Conservation (phyloP, 176 grass and related monocot genomes). For the Musa itinerans region DNA sequence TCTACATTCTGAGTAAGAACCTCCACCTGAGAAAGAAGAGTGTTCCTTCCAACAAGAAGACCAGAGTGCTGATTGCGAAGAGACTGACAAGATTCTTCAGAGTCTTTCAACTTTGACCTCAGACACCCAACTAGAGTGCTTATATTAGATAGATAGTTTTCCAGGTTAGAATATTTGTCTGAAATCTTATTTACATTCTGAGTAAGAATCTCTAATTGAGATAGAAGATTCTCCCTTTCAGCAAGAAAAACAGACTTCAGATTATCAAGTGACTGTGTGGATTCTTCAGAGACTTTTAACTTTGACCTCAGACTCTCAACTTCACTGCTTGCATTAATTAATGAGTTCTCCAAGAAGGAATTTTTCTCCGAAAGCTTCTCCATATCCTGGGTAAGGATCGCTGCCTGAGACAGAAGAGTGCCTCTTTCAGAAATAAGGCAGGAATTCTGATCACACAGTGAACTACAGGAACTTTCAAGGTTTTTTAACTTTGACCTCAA, state of each 20-base stretch:
- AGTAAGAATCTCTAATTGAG: not conserved
- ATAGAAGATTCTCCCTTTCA: not conserved
- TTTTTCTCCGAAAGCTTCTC: constrained; percentile 70
- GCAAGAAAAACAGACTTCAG: not conserved
- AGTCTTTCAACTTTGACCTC: constrained; percentile 18
- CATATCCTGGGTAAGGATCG: constrained; percentile 7
- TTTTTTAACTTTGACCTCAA: constrained; percentile 28
- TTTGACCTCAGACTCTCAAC: not conserved
- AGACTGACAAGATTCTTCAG: constrained; percentile 1
- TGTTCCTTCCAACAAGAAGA: constrained; percentile 10
- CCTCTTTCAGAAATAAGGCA: constrained; percentile 24
- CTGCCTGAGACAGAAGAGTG: constrained; percentile 1
- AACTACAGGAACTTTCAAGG: constrained; percentile 22
- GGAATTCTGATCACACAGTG: constrained; percentile 23
- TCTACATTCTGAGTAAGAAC: constrained; percentile 3
- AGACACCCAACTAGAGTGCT: constrained; percentile 48
- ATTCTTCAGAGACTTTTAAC: not conserved
- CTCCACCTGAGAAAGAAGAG: not conserved
- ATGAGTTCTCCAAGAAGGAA: constrained; percentile 50
- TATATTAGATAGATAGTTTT: constrained; percentile 58
- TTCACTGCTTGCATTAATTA: constrained; percentile 33
- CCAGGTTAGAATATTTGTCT: constrained; percentile 58
- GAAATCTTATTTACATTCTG: constrained; percentile 44
- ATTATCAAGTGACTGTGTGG: not conserved
- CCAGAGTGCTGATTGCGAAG: not conserved